These are phyloP conservation scores for Tolypocladium endophyticum DNA, from an alignment of 2,329 filamentous ascomycete genomes.

Conservation along the genomic window DNA sequence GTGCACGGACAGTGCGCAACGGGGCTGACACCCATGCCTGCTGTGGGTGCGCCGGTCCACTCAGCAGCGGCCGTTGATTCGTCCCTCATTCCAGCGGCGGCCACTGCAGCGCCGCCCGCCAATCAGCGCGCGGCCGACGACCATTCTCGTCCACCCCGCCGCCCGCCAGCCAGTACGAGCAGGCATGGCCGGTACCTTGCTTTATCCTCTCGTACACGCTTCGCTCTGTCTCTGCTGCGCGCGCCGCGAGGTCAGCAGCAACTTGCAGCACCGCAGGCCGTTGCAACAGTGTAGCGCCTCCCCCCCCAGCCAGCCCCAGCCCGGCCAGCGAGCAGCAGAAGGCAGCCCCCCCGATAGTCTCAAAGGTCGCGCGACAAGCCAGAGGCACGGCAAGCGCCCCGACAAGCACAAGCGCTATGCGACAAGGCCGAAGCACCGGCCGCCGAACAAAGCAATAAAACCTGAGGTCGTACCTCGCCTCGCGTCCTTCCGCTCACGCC, in stretches of 20 bases:
- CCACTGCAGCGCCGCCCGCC: not conserved
- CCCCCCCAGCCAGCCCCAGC: not conserved
- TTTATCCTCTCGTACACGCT: not conserved
- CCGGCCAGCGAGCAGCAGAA: too few species aligned
- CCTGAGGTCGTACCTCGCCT: conserved; percentile 10
- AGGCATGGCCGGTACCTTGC: not conserved
- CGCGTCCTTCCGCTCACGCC: conserved; percentile 30
- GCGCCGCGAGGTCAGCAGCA: not conserved
- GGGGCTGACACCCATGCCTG: conserved; percentile 1
- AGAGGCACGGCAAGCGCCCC: conserved; percentile 1
- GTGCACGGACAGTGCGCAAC: not conserved
- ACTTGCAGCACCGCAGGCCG: not conserved
- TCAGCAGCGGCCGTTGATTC: conserved; percentile 1
- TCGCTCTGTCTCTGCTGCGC: not conserved
- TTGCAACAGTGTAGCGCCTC: not conserved
- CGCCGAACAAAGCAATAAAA: conserved; percentile 7
- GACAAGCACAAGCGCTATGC: conserved; percentile 6
- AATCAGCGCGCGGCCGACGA: conserved; percentile 1
- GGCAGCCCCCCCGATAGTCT: not conserved
- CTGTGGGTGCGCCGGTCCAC: not conserved
- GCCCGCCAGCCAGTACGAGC: not conserved
- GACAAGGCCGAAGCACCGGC: conserved; percentile 4
- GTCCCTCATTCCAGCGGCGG: conserved; percentile 2
- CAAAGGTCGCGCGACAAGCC: not conserved
- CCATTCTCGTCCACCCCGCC: conserved; percentile 1